Evolutionary conservation across 1,139 yeast genomes (phyloP).

Genomic region (Suhomyces yuchorum): DNA sequence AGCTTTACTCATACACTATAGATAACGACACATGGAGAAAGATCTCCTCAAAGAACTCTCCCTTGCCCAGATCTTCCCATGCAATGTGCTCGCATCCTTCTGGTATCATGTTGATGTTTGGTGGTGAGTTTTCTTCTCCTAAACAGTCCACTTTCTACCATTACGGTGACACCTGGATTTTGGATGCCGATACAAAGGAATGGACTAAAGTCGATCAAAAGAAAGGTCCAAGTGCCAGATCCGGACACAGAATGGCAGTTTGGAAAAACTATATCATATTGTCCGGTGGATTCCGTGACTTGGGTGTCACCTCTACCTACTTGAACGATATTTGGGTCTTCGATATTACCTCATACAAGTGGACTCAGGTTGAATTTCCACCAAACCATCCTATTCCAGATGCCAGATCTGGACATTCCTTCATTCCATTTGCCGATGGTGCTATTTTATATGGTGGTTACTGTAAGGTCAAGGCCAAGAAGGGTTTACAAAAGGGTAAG

Average conservation of each 20-base stretch:
- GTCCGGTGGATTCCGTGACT: conserved; percentile 92
- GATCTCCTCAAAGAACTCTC: conserved; percentile 79
- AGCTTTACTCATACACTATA: conserved; percentile 68
- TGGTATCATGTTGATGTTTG: conserved; percentile 82
- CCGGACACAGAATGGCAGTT: conserved; percentile 86
- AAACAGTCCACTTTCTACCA: conserved; percentile 95
- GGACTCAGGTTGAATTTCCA: conserved; percentile 90
- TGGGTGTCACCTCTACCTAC: conserved; percentile 82
- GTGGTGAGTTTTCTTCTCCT: conserved; percentile 97
- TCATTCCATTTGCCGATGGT: conserved; percentile 81
- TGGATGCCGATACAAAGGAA: conserved; percentile 81
- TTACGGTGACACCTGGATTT: conserved; percentile 93
- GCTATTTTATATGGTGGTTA: conserved; percentile 92
- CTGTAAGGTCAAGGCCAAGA: conserved; percentile 87
- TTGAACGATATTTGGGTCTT: conserved; percentile 88
- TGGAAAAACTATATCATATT: conserved; percentile 90
- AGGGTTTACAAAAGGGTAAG: conserved; percentile 89
- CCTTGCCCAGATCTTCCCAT: conserved; percentile 91
- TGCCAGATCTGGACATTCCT: conserved; percentile 90
- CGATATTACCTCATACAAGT: conserved; percentile 84
- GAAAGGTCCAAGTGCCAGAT: conserved; percentile 79
- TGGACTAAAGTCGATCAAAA: conserved; percentile 86
- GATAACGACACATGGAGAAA: conserved; percentile 84
- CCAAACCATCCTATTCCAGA: conserved; percentile 81
- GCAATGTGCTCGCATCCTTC: conserved; percentile 93